A percentile compares a stretch with the other conserved stretches of the same genome.
phyloP scores from a whole-genome alignment of 768 basidiomycete genomes.

The Tylopilus sp. region DNA sequence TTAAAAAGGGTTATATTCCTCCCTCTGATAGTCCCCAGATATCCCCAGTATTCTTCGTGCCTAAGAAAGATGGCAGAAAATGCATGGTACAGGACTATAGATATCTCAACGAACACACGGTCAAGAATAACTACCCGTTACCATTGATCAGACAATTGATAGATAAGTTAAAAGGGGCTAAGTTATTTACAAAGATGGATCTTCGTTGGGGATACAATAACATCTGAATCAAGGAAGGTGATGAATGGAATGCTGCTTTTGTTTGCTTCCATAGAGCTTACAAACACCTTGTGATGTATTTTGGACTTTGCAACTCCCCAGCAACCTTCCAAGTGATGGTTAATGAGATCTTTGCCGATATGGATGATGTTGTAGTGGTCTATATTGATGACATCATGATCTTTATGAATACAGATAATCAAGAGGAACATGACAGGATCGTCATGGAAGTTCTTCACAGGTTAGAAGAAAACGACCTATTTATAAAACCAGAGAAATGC shows the following conservation, averaged over 20 bases:
- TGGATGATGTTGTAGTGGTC: constrained; percentile 25
- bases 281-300: not conserved
- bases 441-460: not conserved
- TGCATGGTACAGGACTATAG: too few relatives aligned
- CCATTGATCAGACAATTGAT: constrained; percentile 14
- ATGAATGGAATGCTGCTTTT: constrained; percentile 36
- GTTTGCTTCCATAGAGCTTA: constrained; percentile 6
- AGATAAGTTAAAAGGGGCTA: constrained; percentile 17
- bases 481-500: not conserved
- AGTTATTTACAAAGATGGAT: constrained; percentile 31
- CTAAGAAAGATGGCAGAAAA: too few relatives aligned
- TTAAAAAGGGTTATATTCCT: not conserved
- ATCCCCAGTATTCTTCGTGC: not conserved
- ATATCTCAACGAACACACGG: too few relatives aligned
- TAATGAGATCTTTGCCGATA: constrained; percentile 18
- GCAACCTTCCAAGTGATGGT: constrained; percentile 29
- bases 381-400: constrained; percentile 44
- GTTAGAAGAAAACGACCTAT: not conserved
- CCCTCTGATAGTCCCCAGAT: too few relatives aligned
- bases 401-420: constrained; percentile 25
- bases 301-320: too few relatives aligned
- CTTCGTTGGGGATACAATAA: constrained; percentile 34
- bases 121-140: not conserved
- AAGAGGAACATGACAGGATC: constrained; percentile 25
- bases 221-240: too few relatives aligned